Conservation (phyloP, 768 basidiomycete genomes). For the Roridomyces roridus region DNA sequence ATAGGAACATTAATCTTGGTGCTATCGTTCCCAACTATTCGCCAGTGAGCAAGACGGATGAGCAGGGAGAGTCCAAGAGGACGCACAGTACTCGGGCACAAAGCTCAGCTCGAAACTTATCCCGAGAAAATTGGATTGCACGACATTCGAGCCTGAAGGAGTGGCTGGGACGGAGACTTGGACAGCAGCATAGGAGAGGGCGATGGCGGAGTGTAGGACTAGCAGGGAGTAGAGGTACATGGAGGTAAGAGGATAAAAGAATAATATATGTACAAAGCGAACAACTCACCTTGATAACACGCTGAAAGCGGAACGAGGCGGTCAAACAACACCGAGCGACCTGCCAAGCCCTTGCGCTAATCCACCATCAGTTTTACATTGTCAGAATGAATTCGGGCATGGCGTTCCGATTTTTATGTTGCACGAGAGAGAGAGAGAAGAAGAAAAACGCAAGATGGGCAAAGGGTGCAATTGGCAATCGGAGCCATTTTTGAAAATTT, state of each 20-base stretch:
- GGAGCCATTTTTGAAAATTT: too few species aligned
- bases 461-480: too few species aligned
- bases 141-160: slow-evolving; percentile 43
- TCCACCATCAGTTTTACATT: not conserved
- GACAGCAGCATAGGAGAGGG: slow-evolving; percentile 30
- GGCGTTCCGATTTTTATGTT: too few species aligned
- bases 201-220: slow-evolving; percentile 11
- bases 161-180: slow-evolving; percentile 38
- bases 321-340: too few species aligned
- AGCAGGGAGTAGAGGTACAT: slow-evolving; percentile 12
- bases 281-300: not conserved
- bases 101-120: slow-evolving; percentile 71
- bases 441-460: too few species aligned
- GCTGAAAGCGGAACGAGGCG: not conserved
- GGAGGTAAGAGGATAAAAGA: slow-evolving; percentile 8
- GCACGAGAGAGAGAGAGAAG: too few species aligned
- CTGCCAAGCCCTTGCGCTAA: too few species aligned
- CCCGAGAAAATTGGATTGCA: slow-evolving; percentile 64
- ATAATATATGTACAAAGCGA: not conserved
- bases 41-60: not conserved
- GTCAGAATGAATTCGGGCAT: too few species aligned
- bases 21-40: slow-evolving; percentile 58
- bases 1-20: slow-evolving; percentile 56
- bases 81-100: slow-evolving; percentile 60
- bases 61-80: not conserved